Percentiles rank a stretch among this genome's conserved stretches.
These are phyloP conservation scores for Aspergillus pseudoviridinutans DNA, from an alignment of 2,329 filamentous ascomycete species.

Conservation along the genomic window DNA sequence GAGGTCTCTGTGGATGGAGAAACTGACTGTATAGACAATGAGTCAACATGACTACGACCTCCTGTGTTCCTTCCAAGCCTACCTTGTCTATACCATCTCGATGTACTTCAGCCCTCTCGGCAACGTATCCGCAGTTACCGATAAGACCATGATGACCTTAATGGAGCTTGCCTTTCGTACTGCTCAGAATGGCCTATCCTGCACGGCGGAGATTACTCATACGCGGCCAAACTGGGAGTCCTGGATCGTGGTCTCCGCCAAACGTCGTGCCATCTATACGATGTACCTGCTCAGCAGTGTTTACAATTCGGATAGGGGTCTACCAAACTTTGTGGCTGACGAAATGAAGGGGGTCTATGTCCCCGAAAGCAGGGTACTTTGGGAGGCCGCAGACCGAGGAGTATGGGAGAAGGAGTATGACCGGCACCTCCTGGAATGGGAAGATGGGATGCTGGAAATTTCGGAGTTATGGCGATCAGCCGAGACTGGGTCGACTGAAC, in stretches of 20 bases:
- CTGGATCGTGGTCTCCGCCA: conserved; percentile 53
- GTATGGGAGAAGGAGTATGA: conserved; percentile 47
- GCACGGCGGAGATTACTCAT: conserved; percentile 38
- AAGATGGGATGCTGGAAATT: conserved; percentile 40
- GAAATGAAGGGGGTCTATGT: conserved; percentile 47
- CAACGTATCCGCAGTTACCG: conserved; percentile 29
- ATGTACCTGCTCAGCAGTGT: conserved; percentile 55
- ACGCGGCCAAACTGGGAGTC: conserved; percentile 48
- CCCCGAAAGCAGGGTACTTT: conserved; percentile 42
- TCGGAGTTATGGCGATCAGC: conserved; percentile 51
- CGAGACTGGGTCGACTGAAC: conserved; percentile 25
- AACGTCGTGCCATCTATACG: conserved; percentile 48
- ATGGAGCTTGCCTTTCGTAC: conserved; percentile 48
- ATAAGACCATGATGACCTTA: conserved; percentile 47
- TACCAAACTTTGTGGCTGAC: conserved; percentile 48
- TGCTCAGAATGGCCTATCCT: conserved; percentile 43
- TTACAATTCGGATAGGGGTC: conserved; percentile 40
- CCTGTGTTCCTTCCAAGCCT: conserved; percentile 50
- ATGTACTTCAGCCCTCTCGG: conserved; percentile 42
- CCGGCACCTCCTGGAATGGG: conserved; percentile 41
- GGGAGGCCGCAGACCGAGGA: conserved; percentile 36
- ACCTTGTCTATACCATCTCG: conserved; percentile 51
- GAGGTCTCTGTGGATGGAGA: not conserved
- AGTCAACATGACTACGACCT: conserved; percentile 22
- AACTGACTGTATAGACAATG: not conserved